Evolutionary conservation across 164 flowering plant species (phyloP).

Genomic region (Cinnamomum chago): DNA sequence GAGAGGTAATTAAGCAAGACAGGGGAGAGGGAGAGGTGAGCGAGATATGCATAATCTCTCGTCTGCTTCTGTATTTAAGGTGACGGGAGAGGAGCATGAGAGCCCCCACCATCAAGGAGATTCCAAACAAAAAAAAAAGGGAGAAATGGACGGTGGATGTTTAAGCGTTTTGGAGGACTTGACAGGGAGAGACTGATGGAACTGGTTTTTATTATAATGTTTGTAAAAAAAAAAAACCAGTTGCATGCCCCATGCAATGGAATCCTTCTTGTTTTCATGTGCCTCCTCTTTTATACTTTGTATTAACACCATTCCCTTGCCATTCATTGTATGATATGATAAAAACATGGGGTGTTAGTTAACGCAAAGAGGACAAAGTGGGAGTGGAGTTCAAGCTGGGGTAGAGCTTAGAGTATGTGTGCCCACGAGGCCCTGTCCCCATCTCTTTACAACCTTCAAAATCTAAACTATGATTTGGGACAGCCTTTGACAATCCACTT

Average conservation of each 20-base stretch:
- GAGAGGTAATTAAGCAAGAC: background rate
- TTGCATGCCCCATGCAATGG: background rate
- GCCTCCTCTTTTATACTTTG: background rate
- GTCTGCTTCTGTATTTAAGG: background rate
- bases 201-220: too few relatives aligned
- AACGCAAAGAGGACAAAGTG: background rate
- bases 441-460: too few relatives aligned
- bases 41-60: background rate
- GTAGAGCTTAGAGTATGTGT: background rate
- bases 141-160: background rate
- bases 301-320: too few relatives aligned
- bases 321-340: too few relatives aligned
- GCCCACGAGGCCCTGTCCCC: background rate
- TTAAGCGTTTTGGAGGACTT: too few relatives aligned
- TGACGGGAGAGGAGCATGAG: background rate
- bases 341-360: background rate
- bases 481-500: constrained; percentile 1
- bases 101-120: constrained; percentile 2
- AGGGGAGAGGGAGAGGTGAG: background rate
- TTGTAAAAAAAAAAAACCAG: too few relatives aligned
- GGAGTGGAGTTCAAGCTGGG: background rate
- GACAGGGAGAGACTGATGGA: too few relatives aligned
- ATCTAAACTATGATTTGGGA: background rate
- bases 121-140: background rate
- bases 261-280: background rate